phyloP scores from a whole-genome alignment of 495 filamentous ascomycete species.

The Eremomyces bilateralis region DNA sequence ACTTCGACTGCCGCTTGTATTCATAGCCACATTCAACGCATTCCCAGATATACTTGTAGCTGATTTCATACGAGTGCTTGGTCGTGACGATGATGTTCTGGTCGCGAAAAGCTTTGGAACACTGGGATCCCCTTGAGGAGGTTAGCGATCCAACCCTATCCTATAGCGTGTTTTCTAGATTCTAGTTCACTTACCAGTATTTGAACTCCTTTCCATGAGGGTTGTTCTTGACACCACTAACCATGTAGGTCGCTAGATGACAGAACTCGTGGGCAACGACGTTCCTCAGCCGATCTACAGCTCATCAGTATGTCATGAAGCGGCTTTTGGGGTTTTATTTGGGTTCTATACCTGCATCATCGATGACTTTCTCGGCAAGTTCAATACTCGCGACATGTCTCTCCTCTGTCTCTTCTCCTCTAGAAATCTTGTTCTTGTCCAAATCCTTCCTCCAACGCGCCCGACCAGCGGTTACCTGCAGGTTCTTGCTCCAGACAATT shows the following conservation, averaged over 20 bases:
- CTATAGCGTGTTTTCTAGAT: too few species aligned
- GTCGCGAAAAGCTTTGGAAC: slow-evolving; percentile 21
- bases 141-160: background rate
- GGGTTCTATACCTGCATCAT: slow-evolving; percentile 21
- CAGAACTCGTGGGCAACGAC: slow-evolving; percentile 89
- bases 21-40: slow-evolving; percentile 45
- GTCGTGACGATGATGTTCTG: slow-evolving; percentile 56
- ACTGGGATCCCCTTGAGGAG: slow-evolving; percentile 23
- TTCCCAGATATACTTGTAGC: slow-evolving; percentile 74
- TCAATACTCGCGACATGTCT: slow-evolving; percentile 64
- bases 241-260: slow-evolving; percentile 74
- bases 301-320: too few species aligned
- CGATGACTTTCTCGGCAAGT: slow-evolving; percentile 68
- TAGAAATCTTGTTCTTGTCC: slow-evolving; percentile 17
- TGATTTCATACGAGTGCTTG: slow-evolving; percentile 69
- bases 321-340: too few species aligned
- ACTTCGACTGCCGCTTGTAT: slow-evolving; percentile 66
- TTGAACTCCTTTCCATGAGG: slow-evolving; percentile 78
- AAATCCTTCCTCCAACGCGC: slow-evolving; percentile 59
- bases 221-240: slow-evolving; percentile 39
- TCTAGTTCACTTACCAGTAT: slow-evolving; percentile 27
- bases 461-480: slow-evolving; percentile 70
- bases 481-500: slow-evolving; percentile 64
- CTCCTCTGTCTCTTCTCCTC: slow-evolving; percentile 9
- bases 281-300: slow-evolving; percentile 52